Evolutionary conservation across 768 basidiomycete species (phyloP).

Genomic region (Flagelloscypha sp.): DNA sequence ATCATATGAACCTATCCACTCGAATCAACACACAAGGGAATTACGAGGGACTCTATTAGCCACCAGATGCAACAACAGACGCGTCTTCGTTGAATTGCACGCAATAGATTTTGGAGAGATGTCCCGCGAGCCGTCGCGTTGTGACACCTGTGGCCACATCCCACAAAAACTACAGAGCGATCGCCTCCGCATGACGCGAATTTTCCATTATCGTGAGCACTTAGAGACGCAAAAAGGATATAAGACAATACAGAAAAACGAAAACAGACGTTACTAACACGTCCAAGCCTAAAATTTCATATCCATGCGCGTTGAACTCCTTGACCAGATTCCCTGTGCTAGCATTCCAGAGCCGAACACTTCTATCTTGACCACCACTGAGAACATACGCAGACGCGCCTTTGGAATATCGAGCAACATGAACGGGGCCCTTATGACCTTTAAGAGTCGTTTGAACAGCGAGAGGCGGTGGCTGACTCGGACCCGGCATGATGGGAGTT

Average conservation of each 20-base stretch:
- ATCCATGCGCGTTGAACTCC: conserved; percentile 83
- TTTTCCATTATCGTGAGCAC: conserved; percentile 87
- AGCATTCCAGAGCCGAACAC: conserved; percentile 88
- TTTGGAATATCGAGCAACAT: conserved; percentile 87
- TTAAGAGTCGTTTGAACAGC: conserved; percentile 54
- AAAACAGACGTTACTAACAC: conserved; percentile 50
- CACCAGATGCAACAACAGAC: conserved; percentile 82
- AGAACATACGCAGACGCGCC: conserved; percentile 83
- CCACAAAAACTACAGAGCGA: conserved; percentile 88
- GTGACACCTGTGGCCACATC: conserved; percentile 87
- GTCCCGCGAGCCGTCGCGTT: conserved; percentile 75
- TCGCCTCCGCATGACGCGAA: conserved; percentile 95
- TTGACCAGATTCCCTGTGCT: conserved; percentile 84
- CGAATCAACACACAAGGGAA: neutral
- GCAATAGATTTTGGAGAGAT: conserved; percentile 82
- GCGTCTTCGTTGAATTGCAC: conserved; percentile 90
- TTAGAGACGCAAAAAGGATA: conserved; percentile 20
- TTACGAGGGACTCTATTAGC: conserved; percentile 11
- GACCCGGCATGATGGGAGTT: too few species aligned
- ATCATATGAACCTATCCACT: conserved; percentile 76
- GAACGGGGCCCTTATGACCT: conserved; percentile 76
- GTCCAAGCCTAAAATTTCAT: conserved; percentile 86
- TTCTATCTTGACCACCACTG: conserved; percentile 89
- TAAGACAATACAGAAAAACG: neutral
- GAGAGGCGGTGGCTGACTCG: conserved; percentile 46